These are phyloP conservation scores for Pseudocercospora pini-densiflorae DNA, from an alignment of 2,329 filamentous ascomycete species.

Conservation along the genomic window DNA sequence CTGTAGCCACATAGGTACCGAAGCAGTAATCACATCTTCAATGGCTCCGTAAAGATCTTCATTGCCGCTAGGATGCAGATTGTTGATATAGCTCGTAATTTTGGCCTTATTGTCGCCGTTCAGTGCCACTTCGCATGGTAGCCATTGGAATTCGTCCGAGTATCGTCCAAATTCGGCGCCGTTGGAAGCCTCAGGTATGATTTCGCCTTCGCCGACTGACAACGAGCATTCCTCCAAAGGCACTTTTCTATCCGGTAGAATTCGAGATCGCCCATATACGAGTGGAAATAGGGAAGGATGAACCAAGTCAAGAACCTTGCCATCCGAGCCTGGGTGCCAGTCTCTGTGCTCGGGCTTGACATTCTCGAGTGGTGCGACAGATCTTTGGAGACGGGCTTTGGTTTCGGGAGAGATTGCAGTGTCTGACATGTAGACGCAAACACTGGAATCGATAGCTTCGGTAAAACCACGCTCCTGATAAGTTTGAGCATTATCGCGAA, in stretches of 20 bases:
- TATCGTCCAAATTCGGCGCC: background rate
- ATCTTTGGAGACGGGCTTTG: conserved; percentile 48
- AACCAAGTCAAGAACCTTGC: conserved; percentile 64
- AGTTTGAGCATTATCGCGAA: conserved; percentile 55
- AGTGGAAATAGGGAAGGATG: conserved; percentile 68
- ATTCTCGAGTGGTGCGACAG: conserved; percentile 56
- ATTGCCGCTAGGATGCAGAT: conserved; percentile 30
- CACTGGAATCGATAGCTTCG: conserved; percentile 51
- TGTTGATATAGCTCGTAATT: conserved; percentile 37
- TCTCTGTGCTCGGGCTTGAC: conserved; percentile 48
- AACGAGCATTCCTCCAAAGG: conserved; percentile 36
- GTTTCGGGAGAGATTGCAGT: conserved; percentile 45
- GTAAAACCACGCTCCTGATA: conserved; percentile 48
- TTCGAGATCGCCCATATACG: conserved; percentile 55
- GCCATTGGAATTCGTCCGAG: conserved; percentile 31
- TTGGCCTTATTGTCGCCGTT: conserved; percentile 12
- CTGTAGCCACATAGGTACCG: conserved; percentile 34
- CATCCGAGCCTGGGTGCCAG: conserved; percentile 64
- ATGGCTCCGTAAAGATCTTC: conserved; percentile 30
- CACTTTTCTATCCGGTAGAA: conserved; percentile 41
- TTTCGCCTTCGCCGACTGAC: conserved; percentile 37
- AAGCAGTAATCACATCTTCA: conserved; percentile 29
- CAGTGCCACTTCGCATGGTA: conserved; percentile 31
- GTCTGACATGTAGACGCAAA: conserved; percentile 60
- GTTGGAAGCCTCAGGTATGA: conserved; percentile 14